Percentiles rank a stretch among this genome's conserved stretches.
These are phyloP conservation scores for Geotrichum candidum DNA, from an alignment of 1,139 yeast genomes.

Conservation along the genomic window DNA sequence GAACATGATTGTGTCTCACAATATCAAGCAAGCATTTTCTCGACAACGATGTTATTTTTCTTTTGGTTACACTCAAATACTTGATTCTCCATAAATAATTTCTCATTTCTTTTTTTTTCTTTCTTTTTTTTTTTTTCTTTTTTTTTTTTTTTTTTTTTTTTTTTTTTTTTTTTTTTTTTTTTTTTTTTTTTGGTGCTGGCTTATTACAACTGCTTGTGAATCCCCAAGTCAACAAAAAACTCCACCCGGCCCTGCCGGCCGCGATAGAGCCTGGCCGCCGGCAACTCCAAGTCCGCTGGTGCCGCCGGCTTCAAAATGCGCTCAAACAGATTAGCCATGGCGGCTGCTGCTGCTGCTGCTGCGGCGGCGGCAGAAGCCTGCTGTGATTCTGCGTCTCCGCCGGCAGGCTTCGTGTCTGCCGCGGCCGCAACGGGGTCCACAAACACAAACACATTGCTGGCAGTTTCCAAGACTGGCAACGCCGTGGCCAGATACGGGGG, in stretches of 20 bases:
- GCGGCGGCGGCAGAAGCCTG: background rate
- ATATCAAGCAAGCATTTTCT: too few relatives aligned
- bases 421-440: background rate
- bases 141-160: background rate
- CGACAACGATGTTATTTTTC: too few relatives aligned
- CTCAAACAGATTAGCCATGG: background rate
- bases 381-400: background rate
- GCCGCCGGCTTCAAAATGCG: background rate
- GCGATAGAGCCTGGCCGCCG: background rate
- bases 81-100: too few relatives aligned
- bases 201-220: background rate
- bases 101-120: too few relatives aligned
- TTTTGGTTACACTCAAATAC: too few relatives aligned
- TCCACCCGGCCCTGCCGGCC: background rate
- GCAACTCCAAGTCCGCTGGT: background rate
- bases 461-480: background rate
- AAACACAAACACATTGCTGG: background rate
- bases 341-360: background rate
- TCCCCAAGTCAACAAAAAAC: background rate
- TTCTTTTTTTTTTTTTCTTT: too few relatives aligned
- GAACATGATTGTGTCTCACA: too few relatives aligned
- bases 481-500: background rate
- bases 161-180: too few relatives aligned
- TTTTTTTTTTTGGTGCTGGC: background rate
- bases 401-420: background rate